Evolutionary conservation across 257 asterid genomes (phyloP).

Genomic region (Solanum chaucha): DNA sequence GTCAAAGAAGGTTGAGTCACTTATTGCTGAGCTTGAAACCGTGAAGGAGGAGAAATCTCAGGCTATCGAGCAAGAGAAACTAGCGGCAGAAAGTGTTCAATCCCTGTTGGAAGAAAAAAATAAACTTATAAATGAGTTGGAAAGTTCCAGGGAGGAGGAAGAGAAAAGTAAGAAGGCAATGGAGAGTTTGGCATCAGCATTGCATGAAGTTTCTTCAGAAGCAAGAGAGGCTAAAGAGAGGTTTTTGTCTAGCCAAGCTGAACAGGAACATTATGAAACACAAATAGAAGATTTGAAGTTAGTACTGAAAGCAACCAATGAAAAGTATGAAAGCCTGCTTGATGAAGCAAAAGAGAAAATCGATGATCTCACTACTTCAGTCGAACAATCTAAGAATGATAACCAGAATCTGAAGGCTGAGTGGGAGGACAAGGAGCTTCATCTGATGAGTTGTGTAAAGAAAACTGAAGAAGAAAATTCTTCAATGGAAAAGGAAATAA

Average conservation of each 20-base stretch:
- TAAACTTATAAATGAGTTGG: constrained; percentile 60
- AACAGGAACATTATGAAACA: constrained; percentile 54
- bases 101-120: constrained; percentile 70
- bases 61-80: constrained; percentile 64
- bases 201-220: constrained; percentile 90
- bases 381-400: constrained; percentile 53
- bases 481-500: constrained; percentile 52
- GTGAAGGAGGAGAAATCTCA: constrained; percentile 64
- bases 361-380: constrained; percentile 33
- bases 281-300: constrained; percentile 82
- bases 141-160: constrained; percentile 70
- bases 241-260: constrained; percentile 50
- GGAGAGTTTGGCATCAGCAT: constrained; percentile 88
- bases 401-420: constrained; percentile 34
- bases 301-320: constrained; percentile 70
- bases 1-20: constrained; percentile 54
- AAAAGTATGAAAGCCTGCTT: constrained; percentile 76
- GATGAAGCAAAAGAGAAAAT: constrained; percentile 72
- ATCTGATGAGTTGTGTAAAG: constrained; percentile 37
- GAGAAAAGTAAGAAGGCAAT: constrained; percentile 91
- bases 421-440: constrained; percentile 79
- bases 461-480: constrained; percentile 53
- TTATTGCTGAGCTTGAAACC: constrained; percentile 53
- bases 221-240: constrained; percentile 86
- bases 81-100: constrained; percentile 75